Conservation (phyloP, 1,139 yeast species). For the Geotrichum carabidarum region DNA sequence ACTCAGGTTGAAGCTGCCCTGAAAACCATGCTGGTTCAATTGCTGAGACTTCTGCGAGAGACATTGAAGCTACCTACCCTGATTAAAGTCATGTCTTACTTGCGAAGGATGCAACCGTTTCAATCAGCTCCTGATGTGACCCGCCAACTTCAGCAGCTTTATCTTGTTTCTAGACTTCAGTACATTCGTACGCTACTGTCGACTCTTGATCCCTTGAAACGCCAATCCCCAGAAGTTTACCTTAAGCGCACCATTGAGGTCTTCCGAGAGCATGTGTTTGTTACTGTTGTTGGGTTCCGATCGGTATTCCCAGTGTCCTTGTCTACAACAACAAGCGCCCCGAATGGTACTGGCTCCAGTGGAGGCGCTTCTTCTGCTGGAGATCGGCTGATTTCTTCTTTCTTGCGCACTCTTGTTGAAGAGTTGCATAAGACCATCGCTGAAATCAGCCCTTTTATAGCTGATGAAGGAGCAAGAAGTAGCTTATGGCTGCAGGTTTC, state of each 20-base stretch:
- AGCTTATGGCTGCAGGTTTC: constrained; percentile 67
- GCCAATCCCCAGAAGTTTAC: constrained; percentile 52
- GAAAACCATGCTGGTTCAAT: constrained; percentile 47
- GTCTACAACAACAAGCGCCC: neutral
- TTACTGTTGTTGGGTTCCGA: constrained; percentile 60
- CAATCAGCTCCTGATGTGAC: constrained; percentile 20
- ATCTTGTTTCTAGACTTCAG: constrained; percentile 35
- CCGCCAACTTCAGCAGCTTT: constrained; percentile 34
- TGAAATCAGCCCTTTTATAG: constrained; percentile 40
- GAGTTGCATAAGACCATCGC: constrained; percentile 38
- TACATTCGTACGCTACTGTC: constrained; percentile 44
- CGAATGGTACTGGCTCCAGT: neutral
- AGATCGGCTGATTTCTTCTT: constrained; percentile 41
- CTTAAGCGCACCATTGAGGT: constrained; percentile 76
- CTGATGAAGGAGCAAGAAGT: constrained; percentile 47
- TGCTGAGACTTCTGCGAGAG: constrained; percentile 65
- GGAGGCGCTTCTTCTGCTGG: constrained; percentile 21
- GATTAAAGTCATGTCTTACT: constrained; percentile 70
- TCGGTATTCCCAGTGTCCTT: constrained; percentile 50
- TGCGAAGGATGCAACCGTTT: constrained; percentile 48
- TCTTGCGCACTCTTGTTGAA: constrained; percentile 40
- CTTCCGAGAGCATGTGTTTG: constrained; percentile 74
- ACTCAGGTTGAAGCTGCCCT: constrained; percentile 31
- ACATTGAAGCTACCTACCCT: constrained; percentile 72
- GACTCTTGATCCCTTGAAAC: constrained; percentile 51